A percentile compares a stretch with the other conserved stretches of the same genome.
Evolutionary conservation across 2,329 filamentous ascomycete genomes (phyloP).

Genomic region (Aspergillus sp.): DNA sequence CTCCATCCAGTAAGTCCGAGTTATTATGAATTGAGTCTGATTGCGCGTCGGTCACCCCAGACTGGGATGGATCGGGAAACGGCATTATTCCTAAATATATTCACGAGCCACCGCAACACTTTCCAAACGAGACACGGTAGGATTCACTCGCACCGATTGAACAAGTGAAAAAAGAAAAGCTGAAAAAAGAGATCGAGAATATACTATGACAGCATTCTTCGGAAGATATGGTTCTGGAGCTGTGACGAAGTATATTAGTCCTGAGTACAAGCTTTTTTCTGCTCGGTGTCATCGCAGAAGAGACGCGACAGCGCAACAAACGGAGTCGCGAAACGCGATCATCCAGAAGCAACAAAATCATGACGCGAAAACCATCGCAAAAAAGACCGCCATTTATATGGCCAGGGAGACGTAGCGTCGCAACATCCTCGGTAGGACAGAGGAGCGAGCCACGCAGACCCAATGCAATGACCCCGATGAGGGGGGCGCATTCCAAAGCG

Average conservation of each 20-base stretch:
- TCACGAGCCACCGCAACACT: conserved; percentile 4
- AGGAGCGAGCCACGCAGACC: conserved; percentile 7
- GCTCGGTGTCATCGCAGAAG: conserved; percentile 5
- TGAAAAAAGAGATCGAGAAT: conserved; percentile 1
- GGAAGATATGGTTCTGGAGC: conserved; percentile 11
- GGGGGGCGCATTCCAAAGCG: conserved; percentile 6
- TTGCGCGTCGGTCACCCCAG: conserved; percentile 25
- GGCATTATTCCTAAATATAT: conserved; percentile 29
- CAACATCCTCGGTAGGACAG: background rate
- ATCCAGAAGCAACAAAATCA: conserved; percentile 7
- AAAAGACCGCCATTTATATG: background rate
- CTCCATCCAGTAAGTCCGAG: conserved; percentile 24
- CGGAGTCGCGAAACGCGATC: conserved; percentile 11
- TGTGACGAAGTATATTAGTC: conserved; percentile 17
- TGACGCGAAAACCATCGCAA: conserved; percentile 13
- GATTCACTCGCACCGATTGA: conserved; percentile 23
- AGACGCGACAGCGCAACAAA: conserved; percentile 18
- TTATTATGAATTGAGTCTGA: conserved; percentile 25
- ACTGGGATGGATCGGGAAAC: conserved; percentile 33
- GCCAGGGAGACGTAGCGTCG: background rate
- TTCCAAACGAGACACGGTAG: conserved; percentile 11
- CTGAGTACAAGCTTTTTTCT: background rate
- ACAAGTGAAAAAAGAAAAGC: conserved; percentile 15
- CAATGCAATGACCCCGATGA: conserved; percentile 10
- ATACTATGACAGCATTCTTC: conserved; percentile 35